Evolutionary conservation across 208 protist genomes (phyloP).

Genomic region (Leishmania guyanensis): DNA sequence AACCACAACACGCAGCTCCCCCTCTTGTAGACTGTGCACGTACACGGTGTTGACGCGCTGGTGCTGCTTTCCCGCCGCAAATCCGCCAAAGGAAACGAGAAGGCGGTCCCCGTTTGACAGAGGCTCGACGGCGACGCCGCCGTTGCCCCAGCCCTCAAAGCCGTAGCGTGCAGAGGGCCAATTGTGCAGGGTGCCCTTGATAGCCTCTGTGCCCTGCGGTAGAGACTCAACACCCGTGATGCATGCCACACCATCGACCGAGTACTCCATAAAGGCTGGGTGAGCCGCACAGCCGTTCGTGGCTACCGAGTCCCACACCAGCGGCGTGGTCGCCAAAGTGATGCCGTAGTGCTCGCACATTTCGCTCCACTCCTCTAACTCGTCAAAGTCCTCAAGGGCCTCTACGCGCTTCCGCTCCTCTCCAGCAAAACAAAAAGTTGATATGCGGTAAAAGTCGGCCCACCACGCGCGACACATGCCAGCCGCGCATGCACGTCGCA

Average conservation of each 20-base stretch:
- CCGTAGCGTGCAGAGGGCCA: constrained; percentile 82
- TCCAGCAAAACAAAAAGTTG: constrained; percentile 47
- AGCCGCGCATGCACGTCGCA: constrained; percentile 40
- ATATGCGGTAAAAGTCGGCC: constrained; percentile 85
- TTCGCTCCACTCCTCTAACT: constrained; percentile 88
- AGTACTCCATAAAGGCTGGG: constrained; percentile 29
- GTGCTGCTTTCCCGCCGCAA: constrained; percentile 55
- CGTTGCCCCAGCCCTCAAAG: constrained; percentile 88
- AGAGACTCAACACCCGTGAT: neutral
- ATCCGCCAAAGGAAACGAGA: constrained; percentile 83
- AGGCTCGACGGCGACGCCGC: constrained; percentile 45
- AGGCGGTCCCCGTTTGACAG: constrained; percentile 36
- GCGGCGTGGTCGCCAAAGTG: constrained; percentile 57
- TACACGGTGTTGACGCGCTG: constrained; percentile 67
- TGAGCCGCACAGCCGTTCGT: constrained; percentile 17
- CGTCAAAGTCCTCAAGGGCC: constrained; percentile 85
- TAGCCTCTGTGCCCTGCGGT: neutral
- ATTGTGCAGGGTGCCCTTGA: constrained; percentile 19
- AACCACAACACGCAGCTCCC: constrained; percentile 53
- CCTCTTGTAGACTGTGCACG: constrained; percentile 70
- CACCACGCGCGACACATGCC: constrained; percentile 69
- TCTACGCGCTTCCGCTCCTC: constrained; percentile 63
- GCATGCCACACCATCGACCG: neutral
- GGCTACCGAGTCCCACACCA: constrained; percentile 15
- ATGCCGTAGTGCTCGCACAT: constrained; percentile 94